Base-by-base conservation (phyloP, 176 grass and related monocot species). In the Otatea glauca region DNA sequence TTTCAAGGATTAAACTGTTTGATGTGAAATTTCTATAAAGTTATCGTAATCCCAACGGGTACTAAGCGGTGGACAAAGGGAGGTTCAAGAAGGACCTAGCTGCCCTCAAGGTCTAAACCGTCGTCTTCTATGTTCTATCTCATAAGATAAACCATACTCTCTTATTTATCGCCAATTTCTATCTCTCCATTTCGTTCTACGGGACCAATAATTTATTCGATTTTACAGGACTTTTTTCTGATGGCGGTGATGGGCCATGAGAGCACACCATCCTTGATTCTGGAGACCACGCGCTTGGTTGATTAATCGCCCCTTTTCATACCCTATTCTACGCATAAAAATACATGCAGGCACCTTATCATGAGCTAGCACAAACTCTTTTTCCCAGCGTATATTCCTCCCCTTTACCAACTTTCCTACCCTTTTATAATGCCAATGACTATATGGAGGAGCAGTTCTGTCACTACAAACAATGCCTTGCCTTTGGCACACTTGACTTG, bases 281-380 rank as follows among this genome's bases (percentile, higher is more conserved):
- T 78, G 48, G 72, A 21, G 29, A 34, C 25, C 76, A 86, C 84
- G 76, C 84, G 84, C 44, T 80, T 79, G 44, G 14, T 50, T 38
- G 54, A 60, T 69, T 37, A 53, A 65, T n/a, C 0, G 10, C 0
- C 50, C 16, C 23, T 54, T 86, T 60, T 23, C 81, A 27, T 27
- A 35, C 50, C 37, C 7, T 37, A 47, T 23, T 48, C 27, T 39
- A 50, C 11, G 5, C 5, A 63, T 47, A 35, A 18, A 63, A 82
- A 72, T 83, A 15, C 27, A 84, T 55, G 59, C 58, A 48, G 24
- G n/a, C 9, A 25, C 53, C 74, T 42, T 5, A 60, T 43, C 37
- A 42, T 60, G 34, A 50, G 20, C 25, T 15, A 15, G 34, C 49
- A 44, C 7, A 54, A 7, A 25, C 21, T 39, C 62, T 21, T 58